Percentiles rank a stretch among this genome's conserved stretches.
Conservation (phyloP, 768 basidiomycete genomes). For the Hericium rajendrae region DNA sequence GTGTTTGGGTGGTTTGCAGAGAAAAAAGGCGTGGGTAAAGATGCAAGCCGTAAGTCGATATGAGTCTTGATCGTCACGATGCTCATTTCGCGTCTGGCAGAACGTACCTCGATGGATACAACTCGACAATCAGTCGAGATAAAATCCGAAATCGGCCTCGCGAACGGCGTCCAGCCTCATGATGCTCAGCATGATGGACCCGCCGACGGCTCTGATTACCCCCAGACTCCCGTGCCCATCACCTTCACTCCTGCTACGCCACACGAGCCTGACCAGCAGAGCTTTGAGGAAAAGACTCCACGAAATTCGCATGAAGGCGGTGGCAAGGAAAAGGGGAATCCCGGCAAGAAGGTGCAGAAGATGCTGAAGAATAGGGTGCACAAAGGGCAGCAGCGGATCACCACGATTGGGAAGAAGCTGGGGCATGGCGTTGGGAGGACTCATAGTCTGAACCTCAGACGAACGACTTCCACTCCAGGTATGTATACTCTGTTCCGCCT, state of each 20-base stretch:
- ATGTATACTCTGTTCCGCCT: constrained; percentile 11
- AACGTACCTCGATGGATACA: constrained; percentile 11
- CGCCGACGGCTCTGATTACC: not conserved
- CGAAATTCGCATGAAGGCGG: constrained; percentile 11
- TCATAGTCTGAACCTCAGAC: constrained; percentile 35
- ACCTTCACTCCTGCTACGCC: not conserved
- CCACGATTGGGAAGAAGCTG: constrained; percentile 69
- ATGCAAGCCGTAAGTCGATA: constrained; percentile 10
- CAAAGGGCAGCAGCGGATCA: constrained; percentile 62
- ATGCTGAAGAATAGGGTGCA: constrained; percentile 68
- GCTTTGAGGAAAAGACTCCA: not conserved
- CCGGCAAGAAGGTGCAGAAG: constrained; percentile 66
- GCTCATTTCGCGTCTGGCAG: constrained; percentile 1
- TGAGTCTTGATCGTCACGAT: not conserved
- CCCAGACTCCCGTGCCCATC: not conserved
- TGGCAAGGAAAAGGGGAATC: constrained; percentile 25
- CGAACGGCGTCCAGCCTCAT: not conserved
- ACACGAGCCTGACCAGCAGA: constrained; percentile 1
- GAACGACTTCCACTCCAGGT: constrained; percentile 67
- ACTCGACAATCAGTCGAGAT: constrained; percentile 5
- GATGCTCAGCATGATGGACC: not conserved
- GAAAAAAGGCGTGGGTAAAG: constrained; percentile 26
- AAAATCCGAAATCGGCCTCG: constrained; percentile 1
- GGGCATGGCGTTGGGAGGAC: constrained; percentile 58
- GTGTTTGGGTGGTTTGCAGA: constrained; percentile 83